A percentile compares a stretch with the other conserved stretches of the same genome.
Conservation (phyloP, 257 asterid species). For the Fraxinus cuspidata region DNA sequence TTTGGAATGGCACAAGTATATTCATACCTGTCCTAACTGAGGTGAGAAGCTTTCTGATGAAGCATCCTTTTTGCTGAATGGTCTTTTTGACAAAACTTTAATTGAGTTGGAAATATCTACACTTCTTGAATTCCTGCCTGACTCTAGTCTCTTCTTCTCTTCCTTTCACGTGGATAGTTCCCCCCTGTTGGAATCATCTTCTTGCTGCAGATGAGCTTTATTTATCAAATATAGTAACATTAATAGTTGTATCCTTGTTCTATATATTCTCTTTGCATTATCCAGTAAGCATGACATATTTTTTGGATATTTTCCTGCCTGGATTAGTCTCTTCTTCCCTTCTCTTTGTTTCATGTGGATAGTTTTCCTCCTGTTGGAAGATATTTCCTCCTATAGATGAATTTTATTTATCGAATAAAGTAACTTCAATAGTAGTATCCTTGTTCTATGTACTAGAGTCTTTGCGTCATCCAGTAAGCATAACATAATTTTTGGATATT, state of each 20-base stretch:
- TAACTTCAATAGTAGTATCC: background rate
- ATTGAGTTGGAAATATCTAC: background rate
- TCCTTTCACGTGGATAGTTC: background rate
- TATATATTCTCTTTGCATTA: background rate
- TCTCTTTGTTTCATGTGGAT: background rate
- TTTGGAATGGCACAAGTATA: conserved; percentile 16
- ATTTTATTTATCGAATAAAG: conserved; percentile 1
- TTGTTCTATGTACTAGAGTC: background rate
- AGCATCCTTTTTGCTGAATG: conserved; percentile 2
- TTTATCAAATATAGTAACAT: background rate
- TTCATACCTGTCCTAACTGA: conserved; percentile 2
- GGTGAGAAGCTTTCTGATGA: conserved; percentile 21
- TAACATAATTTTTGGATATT: background rate
- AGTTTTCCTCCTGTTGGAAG: background rate
- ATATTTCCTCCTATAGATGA: background rate
- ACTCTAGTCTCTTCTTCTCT: background rate
- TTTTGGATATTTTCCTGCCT: background rate
- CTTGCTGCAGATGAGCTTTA: conserved; percentile 1
- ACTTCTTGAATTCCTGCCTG: conserved; percentile 5
- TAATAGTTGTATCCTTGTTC: background rate
- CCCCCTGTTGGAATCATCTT: background rate
- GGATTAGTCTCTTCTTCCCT: background rate
- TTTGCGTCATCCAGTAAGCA: background rate
- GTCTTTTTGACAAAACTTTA: background rate
- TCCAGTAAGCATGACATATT: too few relatives aligned